Base-by-base conservation (phyloP, 2,329 filamentous ascomycete species). In the Colletotrichum sp. region DNA sequence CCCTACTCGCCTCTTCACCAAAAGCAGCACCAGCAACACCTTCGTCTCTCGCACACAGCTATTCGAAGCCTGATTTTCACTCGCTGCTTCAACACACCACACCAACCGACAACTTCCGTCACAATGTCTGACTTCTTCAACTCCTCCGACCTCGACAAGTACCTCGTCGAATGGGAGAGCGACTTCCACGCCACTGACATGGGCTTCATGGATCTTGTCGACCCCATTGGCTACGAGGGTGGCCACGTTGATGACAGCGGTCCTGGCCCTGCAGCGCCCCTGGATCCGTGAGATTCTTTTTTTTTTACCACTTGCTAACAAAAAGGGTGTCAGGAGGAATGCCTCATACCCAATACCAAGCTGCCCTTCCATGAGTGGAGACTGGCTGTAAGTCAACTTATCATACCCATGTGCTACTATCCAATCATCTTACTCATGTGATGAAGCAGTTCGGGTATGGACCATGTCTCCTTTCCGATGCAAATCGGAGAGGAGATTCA, bases 261-360 rank as follows among this genome's bases (percentile, higher is more conserved):
- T 32, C 71, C n/a, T 52, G 79, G 74, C 71, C 75, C 76, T 79
- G 74, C 71, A 69, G 64, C 39, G 4, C 13, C 68, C 30, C 44
- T 59, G 68, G 78, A 82, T 75, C 55, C 66, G 81, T 82, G 78
- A 82, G 65, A 62, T 30, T 34, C 79, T 81, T 83, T 81, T 82
- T 81, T 83, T 83, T 82, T 68, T 81, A 78, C 18, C 59, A 65
- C 5, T 74, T 80, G 79, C 82, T 82, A 81, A 83, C 78, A 82
- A 83, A 81, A 79, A 83, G 81, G 81, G 81, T 82, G 81, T 78
- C 30, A 30, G 28, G 28, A 30, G 28, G 28, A 30, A 30, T 30
- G 28, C 28, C 28, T 30, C 28, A 30, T 30, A 30, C 28, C 28
- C 28, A 30, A 30, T 30, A 30, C 28, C 28, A 30, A 30, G 28